phyloP scores from a whole-genome alignment of 805 yeast species.

The Metschnikowia colocasiae region DNA sequence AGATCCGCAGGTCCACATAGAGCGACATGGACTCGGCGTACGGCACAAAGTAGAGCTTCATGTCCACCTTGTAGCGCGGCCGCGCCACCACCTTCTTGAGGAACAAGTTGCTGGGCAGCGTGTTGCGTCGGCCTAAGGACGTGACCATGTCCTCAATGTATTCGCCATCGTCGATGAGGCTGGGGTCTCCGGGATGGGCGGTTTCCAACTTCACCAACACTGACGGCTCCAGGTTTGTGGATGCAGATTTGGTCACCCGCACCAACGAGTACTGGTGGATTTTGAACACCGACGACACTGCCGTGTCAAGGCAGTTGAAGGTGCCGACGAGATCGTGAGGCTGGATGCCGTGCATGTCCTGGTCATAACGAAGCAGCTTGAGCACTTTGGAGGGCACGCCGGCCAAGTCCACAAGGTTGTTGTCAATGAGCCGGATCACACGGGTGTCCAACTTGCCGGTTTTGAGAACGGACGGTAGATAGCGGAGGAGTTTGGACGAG shows the following conservation, averaged over 20 bases:
- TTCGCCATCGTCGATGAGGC: constrained; percentile 49
- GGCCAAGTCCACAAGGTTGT: constrained; percentile 35
- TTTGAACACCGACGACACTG: constrained; percentile 42
- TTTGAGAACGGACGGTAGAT: constrained; percentile 2
- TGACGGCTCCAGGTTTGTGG: constrained; percentile 49
- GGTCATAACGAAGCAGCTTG: constrained; percentile 24
- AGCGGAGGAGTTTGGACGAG: no score
- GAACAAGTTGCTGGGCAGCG: constrained; percentile 46
- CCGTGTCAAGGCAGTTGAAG: constrained; percentile 44
- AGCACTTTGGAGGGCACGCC: constrained; percentile 36
- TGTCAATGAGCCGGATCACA: constrained; percentile 36
- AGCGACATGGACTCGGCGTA: constrained; percentile 32
- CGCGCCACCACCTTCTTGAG: constrained; percentile 56
- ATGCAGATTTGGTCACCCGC: constrained; percentile 53
- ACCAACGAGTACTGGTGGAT: constrained; percentile 42
- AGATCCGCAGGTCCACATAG: constrained; percentile 48
- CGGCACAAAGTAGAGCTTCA: constrained; percentile 59
- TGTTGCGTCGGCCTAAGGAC: constrained; percentile 39
- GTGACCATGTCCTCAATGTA: constrained; percentile 35
- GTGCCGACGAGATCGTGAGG: constrained; percentile 25
- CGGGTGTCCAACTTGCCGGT: constrained; percentile 20
- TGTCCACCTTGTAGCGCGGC: constrained; percentile 59
- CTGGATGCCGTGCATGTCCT: constrained; percentile 8
- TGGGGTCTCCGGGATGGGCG: constrained; percentile 49
- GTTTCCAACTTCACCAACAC: constrained; percentile 52